Base-by-base conservation (phyloP, 2,329 filamentous ascomycete genomes). In the Aspergillus brasiliensis region DNA sequence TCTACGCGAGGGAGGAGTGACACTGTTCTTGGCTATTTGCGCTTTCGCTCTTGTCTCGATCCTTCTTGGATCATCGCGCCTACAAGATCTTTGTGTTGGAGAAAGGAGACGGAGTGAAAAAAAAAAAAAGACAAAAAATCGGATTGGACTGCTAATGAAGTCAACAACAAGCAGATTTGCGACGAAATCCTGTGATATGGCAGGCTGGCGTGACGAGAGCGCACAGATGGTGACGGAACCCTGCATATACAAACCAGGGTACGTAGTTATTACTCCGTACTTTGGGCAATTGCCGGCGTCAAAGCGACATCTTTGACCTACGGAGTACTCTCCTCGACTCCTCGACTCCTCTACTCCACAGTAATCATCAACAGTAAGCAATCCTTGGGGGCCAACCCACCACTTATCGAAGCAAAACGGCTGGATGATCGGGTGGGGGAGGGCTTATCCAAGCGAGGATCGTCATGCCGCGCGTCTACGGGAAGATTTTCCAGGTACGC, bases 391-490 rank as follows among this genome's bases (percentile, higher is more conserved):
- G 49, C 5, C 34, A 11, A 15, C 23, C 25, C n/a, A 27, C 8
- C 17, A 23, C 11, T 49, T 21, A 37, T 56, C 19, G n/a, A 5
- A 56, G 59, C 58, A 62, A 57, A 42, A 54, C 31, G 57, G 38
- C 44, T 25, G 57, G 61, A 56, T 57, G 53, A 56, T 63, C 44
- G 21, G 27, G 58, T 52, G 52, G 51, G 58, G 51, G 53, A 52
- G 57, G 57, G 44, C 53, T 58, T 17, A 11, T 58, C 34, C 53
- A 62, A 58, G 47, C 51, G 60, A 65, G 23, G 65, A 66, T 67
- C 64, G 60, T 51, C 57, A 57, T 58, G 62, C 62, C 59, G 62
- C 63, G 61, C 60, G 64, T 66, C 64, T 63, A 60, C 56, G 34
- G 40, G 31, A 34, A 34, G 31, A 34, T 34, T 38, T 15, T 38